These are phyloP conservation scores for Ramularia collo-cygni DNA, from an alignment of 2,329 filamentous ascomycete genomes.

Conservation along the genomic window DNA sequence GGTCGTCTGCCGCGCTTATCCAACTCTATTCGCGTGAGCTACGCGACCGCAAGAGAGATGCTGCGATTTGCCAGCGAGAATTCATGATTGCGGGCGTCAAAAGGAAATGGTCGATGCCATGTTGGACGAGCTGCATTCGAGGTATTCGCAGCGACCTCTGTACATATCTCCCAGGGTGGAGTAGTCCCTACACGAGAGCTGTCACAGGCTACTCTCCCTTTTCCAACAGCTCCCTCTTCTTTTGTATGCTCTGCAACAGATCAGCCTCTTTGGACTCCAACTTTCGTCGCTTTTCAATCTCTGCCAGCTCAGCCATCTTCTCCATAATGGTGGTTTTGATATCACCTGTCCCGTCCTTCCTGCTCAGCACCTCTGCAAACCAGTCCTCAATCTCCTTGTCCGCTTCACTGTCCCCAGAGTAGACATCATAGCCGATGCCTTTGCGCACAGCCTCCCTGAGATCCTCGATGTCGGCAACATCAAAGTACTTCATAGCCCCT, in stretches of 20 bases:
- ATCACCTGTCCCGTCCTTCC: constrained; percentile 38
- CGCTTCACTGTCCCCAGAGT: constrained; percentile 45
- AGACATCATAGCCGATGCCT: constrained; percentile 53
- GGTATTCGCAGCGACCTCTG: too few relatives aligned
- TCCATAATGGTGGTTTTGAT: constrained; percentile 24
- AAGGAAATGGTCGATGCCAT: too few relatives aligned
- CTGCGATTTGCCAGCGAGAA: too few relatives aligned
- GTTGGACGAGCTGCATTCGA: too few relatives aligned
- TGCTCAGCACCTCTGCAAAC: constrained; percentile 42
- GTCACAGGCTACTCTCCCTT: constrained; percentile 1
- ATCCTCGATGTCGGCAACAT: constrained; percentile 54
- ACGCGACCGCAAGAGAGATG: too few relatives aligned
- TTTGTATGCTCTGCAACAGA: constrained; percentile 5
- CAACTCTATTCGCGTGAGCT: too few relatives aligned
- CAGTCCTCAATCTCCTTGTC: constrained; percentile 50
- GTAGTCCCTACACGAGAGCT: too few relatives aligned
- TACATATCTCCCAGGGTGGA: too few relatives aligned
- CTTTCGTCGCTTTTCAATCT: constrained; percentile 20
- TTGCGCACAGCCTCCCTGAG: constrained; percentile 52
- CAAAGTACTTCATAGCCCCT: constrained; percentile 66
- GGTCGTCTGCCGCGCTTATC: too few relatives aligned
- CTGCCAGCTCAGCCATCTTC: constrained; percentile 26
- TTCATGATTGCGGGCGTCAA: too few relatives aligned
- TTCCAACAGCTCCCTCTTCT: constrained; percentile 29
- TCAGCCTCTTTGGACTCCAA: constrained; percentile 4